Percentiles rank a stretch among this genome's conserved stretches.
These are phyloP conservation scores for Cryptococcus sp. DNA, from an alignment of 1,284 basidiomycete genomes.

Conservation along the genomic window DNA sequence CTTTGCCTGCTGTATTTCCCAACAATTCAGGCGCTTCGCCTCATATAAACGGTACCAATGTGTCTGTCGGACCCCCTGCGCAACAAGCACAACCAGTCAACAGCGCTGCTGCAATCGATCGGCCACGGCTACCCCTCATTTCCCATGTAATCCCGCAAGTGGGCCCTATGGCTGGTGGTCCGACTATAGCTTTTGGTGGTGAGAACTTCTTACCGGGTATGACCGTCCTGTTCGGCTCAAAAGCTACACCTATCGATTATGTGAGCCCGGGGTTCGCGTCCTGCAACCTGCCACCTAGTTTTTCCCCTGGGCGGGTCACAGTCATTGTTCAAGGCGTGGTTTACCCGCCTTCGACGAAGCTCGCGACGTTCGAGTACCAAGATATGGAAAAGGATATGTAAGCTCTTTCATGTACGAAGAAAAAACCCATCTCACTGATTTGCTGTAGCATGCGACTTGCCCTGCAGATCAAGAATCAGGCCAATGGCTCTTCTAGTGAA, in stretches of 20 bases:
- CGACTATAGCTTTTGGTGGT: constrained; percentile 92
- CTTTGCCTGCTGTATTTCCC: no score
- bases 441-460: constrained; percentile 43
- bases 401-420: constrained; percentile 15
- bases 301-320: constrained; percentile 80
- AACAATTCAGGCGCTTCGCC: no score
- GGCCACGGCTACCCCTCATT: constrained; percentile 47
- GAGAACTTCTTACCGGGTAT: constrained; percentile 69
- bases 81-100: constrained; percentile 8
- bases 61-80: constrained; percentile 13
- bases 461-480: constrained; percentile 41
- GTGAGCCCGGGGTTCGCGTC: constrained; percentile 95
- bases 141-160: constrained; percentile 77
- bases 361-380: constrained; percentile 43
- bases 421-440: neutral
- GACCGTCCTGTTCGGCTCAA: constrained; percentile 83
- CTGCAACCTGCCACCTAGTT: constrained; percentile 83
- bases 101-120: constrained; percentile 11
- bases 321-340: constrained; percentile 71
- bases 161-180: constrained; percentile 90
- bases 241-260: constrained; percentile 77
- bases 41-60: neutral
- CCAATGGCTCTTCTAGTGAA: constrained; percentile 34
- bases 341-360: constrained; percentile 22
- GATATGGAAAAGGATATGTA: constrained; percentile 46